Percentiles rank a stretch among this genome's conserved stretches.
phyloP scores from a whole-genome alignment of 441 rosid species.

The Croton laevigatus region DNA sequence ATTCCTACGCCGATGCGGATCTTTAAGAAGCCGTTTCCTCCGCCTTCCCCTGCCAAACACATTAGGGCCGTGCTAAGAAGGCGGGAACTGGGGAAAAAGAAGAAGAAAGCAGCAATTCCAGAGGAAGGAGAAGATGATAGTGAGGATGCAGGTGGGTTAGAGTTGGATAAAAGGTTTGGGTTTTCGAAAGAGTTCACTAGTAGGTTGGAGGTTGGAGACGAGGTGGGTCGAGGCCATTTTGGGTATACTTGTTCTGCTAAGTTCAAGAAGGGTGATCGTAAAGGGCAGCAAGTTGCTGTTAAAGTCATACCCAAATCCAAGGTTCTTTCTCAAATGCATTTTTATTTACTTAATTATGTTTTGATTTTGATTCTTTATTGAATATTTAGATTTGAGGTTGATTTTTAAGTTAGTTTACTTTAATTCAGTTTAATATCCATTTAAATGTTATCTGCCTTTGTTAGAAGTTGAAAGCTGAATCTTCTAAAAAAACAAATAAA shows the following conservation, averaged over 20 bases:
- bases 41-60: conserved; percentile 97
- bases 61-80: conserved; percentile 58
- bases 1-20: conserved; percentile 57
- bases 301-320: conserved; percentile 90
- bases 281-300: conserved; percentile 82
- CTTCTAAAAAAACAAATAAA: too few relatives aligned
- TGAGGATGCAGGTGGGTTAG: conserved; percentile 49
- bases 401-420: neutral
- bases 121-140: conserved; percentile 53
- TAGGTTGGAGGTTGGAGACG: conserved; percentile 70
- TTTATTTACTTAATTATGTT: neutral
- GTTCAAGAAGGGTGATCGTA: conserved; percentile 83
- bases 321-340: conserved; percentile 35
- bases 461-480: conserved; percentile 10
- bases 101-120: conserved; percentile 34
- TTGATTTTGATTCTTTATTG: neutral
- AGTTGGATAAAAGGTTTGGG: conserved; percentile 86
- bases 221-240: conserved; percentile 95
- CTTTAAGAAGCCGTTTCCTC: conserved; percentile 65
- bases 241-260: conserved; percentile 93
- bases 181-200: conserved; percentile 75
- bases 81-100: conserved; percentile 30
- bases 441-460: neutral
- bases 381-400: neutral
- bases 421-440: neutral